Conservation (phyloP, 306 rosid genomes). For the Rosa multiflora region DNA sequence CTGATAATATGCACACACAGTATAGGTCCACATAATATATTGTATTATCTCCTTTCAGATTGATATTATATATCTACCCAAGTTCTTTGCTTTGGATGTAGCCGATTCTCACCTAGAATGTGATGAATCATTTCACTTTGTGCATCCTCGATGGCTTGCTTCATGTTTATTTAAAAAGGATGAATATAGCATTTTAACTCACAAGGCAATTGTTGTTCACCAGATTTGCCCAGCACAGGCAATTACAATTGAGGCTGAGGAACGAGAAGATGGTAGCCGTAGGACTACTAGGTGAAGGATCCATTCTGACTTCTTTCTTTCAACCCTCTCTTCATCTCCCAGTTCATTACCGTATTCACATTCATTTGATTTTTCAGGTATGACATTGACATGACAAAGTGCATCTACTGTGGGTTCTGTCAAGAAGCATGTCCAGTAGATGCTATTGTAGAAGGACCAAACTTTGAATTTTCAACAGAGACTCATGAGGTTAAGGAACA, state of each 20-base stretch:
- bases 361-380: slow-evolving; percentile 57
- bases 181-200: slow-evolving; percentile 8
- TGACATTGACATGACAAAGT: slow-evolving; percentile 99
- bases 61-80: not conserved
- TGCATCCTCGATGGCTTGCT: not conserved
- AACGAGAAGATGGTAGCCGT: slow-evolving; percentile 98
- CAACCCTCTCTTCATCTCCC: not conserved
- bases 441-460: slow-evolving; percentile 99
- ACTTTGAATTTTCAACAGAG: slow-evolving; percentile 92
- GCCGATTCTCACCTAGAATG: not conserved
- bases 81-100: not conserved
- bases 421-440: slow-evolving; percentile 99
- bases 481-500: slow-evolving; percentile 79
- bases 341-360: slow-evolving; percentile 17
- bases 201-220: slow-evolving; percentile 7
- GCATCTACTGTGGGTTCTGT: slow-evolving; percentile 99
- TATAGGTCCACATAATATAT: not conserved
- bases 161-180: slow-evolving; percentile 3
- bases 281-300: slow-evolving; percentile 86
- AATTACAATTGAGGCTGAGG: slow-evolving; percentile 98
- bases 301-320: not conserved
- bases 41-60: not conserved
- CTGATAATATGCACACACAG: not conserved
- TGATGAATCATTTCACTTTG: not conserved
- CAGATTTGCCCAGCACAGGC: slow-evolving; percentile 99